Evolutionary conservation across 2,329 filamentous ascomycete genomes (phyloP).

Genomic region (Reticulascus tulasneorum): DNA sequence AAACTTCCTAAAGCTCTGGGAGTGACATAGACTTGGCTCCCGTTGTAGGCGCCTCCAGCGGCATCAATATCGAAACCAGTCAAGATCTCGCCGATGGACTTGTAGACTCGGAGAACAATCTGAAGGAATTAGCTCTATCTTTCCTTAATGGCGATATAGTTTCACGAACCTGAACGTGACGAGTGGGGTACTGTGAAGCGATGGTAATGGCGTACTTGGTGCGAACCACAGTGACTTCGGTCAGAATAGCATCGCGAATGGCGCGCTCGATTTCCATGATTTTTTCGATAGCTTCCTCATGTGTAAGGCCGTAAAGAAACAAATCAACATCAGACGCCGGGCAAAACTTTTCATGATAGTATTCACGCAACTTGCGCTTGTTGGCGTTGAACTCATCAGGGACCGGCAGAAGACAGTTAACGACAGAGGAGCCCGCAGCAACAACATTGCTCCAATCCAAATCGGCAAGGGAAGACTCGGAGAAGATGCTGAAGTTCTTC

Average conservation of each 20-base stretch:
- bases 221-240: constrained; percentile 78
- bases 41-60: constrained; percentile 76
- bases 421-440: constrained; percentile 74
- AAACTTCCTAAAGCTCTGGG: constrained; percentile 75
- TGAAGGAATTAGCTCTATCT: too few species aligned
- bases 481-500: constrained; percentile 77
- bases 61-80: constrained; percentile 88
- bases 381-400: constrained; percentile 57
- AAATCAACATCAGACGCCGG: constrained; percentile 85
- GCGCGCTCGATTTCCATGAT: constrained; percentile 75
- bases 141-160: constrained; percentile 6
- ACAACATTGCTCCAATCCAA: constrained; percentile 81
- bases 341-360: constrained; percentile 77
- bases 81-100: constrained; percentile 77
- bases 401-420: constrained; percentile 72
- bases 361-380: constrained; percentile 62
- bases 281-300: constrained; percentile 75
- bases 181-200: constrained; percentile 75
- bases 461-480: constrained; percentile 70
- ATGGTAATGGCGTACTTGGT: constrained; percentile 89
- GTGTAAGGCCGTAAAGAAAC: constrained; percentile 75
- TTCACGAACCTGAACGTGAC: constrained; percentile 61
- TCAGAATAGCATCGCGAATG: constrained; percentile 72
- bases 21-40: constrained; percentile 72
- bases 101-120: constrained; percentile 83